Conservation (phyloP, 2,329 filamentous ascomycete species). For the Aspergillus pseudoterreus region DNA sequence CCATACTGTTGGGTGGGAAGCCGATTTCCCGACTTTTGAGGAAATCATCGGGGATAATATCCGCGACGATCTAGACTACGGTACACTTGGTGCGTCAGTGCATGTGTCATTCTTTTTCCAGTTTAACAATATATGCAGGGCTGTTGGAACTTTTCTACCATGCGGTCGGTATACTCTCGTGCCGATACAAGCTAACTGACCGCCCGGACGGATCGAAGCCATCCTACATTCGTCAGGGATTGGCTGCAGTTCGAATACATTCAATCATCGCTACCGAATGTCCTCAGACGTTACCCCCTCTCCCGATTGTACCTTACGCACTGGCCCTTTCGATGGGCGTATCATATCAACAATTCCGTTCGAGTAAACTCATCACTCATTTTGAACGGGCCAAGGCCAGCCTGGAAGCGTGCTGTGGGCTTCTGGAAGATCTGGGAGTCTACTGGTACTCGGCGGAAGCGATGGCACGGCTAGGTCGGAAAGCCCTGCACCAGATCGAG, state of each 20-base stretch:
- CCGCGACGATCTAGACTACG: slow-evolving; percentile 24
- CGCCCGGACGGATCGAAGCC: slow-evolving; percentile 44
- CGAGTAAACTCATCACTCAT: slow-evolving; percentile 44
- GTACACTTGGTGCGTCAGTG: slow-evolving; percentile 23
- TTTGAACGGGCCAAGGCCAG: slow-evolving; percentile 33
- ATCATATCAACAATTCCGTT: slow-evolving; percentile 55
- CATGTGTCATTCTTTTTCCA: background rate
- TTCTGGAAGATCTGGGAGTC: slow-evolving; percentile 31
- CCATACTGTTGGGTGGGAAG: slow-evolving; percentile 35
- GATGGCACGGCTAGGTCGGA: slow-evolving; percentile 39
- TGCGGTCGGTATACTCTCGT: slow-evolving; percentile 54
- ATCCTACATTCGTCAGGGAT: slow-evolving; percentile 52
- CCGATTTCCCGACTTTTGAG: slow-evolving; percentile 36
- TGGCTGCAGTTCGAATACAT: slow-evolving; percentile 55
- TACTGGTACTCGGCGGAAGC: slow-evolving; percentile 41
- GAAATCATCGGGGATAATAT: slow-evolving; percentile 28
- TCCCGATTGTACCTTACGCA: slow-evolving; percentile 55
- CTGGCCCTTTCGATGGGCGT: slow-evolving; percentile 54
- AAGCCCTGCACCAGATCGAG: slow-evolving; percentile 32
- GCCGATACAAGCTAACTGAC: slow-evolving; percentile 42
- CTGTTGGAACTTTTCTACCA: slow-evolving; percentile 56
- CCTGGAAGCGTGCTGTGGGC: slow-evolving; percentile 33
- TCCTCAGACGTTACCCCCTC: slow-evolving; percentile 45
- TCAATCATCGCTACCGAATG: slow-evolving; percentile 48
- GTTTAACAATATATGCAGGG: slow-evolving; percentile 24